Conservation (phyloP, 2,329 filamentous ascomycete species). For the Fusarium torulosum region DNA sequence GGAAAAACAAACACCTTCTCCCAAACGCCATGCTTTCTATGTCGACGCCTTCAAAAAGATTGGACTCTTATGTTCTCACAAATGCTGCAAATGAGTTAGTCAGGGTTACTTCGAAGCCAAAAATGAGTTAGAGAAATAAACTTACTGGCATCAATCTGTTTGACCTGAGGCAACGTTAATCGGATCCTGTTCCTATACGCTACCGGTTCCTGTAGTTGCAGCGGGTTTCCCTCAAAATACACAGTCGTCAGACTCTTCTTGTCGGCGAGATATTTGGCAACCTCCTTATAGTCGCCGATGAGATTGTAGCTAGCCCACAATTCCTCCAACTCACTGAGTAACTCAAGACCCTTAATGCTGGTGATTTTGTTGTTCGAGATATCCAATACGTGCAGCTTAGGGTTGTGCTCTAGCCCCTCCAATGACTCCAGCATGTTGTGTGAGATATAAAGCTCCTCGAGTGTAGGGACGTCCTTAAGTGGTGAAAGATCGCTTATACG, state of each 20-base stretch:
- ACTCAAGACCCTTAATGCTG: constrained; percentile 78
- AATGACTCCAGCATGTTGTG: constrained; percentile 90
- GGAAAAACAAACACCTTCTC: constrained; percentile 31
- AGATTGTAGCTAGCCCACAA: constrained; percentile 95
- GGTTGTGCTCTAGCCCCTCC: constrained; percentile 76
- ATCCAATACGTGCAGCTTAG: constrained; percentile 81
- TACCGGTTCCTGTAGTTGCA: constrained; percentile 83
- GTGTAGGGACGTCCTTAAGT: constrained; percentile 76
- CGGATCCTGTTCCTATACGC: constrained; percentile 95
- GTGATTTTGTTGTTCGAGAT: constrained; percentile 88
- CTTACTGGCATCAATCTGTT: constrained; percentile 98
- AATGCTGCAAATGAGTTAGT: constrained; percentile 47
- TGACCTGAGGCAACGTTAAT: constrained; percentile 85
- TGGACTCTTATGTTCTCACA: constrained; percentile 47
- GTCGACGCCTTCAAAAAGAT: constrained; percentile 14
- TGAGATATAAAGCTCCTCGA: constrained; percentile 95
- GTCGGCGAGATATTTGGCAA: constrained; percentile 81
- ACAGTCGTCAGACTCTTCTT: constrained; percentile 88
- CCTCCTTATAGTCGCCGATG: constrained; percentile 81
- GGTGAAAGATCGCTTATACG: constrained; percentile 84
- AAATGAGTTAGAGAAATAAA: constrained; percentile 48
- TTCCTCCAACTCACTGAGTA: constrained; percentile 82
- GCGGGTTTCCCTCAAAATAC: constrained; percentile 94
- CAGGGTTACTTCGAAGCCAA: background rate
- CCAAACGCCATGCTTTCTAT: constrained; percentile 46